Conservation (phyloP, 2,329 filamentous ascomycete genomes). For the Hymenoscyphus albidus region DNA sequence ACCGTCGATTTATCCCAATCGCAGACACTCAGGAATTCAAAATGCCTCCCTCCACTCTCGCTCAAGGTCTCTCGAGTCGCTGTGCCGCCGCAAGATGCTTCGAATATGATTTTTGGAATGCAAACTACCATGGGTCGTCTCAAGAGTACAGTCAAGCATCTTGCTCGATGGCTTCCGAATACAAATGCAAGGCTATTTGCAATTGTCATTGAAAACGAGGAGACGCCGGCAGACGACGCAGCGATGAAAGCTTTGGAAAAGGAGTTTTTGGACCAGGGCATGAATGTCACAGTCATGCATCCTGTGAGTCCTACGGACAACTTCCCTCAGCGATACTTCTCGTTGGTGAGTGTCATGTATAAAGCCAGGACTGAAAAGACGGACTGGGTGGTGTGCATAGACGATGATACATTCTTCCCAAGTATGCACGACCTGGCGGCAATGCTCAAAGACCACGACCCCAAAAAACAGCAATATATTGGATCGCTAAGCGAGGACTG, state of each 20-base stretch:
- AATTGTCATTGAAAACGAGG: conserved; percentile 33
- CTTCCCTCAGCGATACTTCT: conserved; percentile 42
- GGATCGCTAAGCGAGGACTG: conserved; percentile 33
- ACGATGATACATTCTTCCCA: conserved; percentile 36
- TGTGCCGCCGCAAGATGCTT: conserved; percentile 41
- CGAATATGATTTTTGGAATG: conserved; percentile 48
- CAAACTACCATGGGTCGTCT: conserved; percentile 32
- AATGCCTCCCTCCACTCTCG: conserved; percentile 28
- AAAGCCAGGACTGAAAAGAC: conserved; percentile 38
- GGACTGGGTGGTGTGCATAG: conserved; percentile 31
- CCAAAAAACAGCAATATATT: conserved; percentile 28
- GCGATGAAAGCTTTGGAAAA: conserved; percentile 30
- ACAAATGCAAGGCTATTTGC: conserved; percentile 30
- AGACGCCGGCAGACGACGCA: conserved; percentile 22
- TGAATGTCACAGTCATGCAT: conserved; percentile 29
- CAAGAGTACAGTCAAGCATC: conserved; percentile 30
- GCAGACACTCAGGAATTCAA: conserved; percentile 15
- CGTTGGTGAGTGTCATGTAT: conserved; percentile 41
- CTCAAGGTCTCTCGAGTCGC: conserved; percentile 26
- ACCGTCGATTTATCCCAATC: conserved; percentile 25
- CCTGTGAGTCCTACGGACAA: conserved; percentile 25
- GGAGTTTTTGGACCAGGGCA: conserved; percentile 26
- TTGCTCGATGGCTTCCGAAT: conserved; percentile 33
- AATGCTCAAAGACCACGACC: conserved; percentile 35
- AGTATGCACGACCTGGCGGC: conserved; percentile 27